Base-by-base conservation (phyloP, 2,329 filamentous ascomycete species). In the Westerdykella ornata region DNA sequence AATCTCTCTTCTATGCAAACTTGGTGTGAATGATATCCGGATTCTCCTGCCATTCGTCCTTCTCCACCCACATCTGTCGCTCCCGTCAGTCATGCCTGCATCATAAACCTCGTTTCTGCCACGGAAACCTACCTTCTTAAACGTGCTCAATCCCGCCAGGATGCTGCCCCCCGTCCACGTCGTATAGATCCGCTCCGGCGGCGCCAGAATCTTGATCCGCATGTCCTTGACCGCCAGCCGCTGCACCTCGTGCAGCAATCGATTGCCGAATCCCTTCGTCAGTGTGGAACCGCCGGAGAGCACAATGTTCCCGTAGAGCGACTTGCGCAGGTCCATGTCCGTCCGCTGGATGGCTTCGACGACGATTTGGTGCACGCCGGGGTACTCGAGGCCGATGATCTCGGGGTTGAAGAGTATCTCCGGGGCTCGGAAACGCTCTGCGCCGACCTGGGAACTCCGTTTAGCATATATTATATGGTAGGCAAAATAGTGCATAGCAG, bases 1-100 rank as follows among this genome's bases (percentile, higher is more conserved):
- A 7, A 26, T 11, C 22, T 47, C 67, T 76, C 48, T 34, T 46
- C 45, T 64, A 96, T 59, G 88, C 89, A 68, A 97, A 95, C 70
- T 95, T 97, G 62, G 88, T 92, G 70, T 97, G 90, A 63, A 98
- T 97, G 59, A 98, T 92, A 63, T 98, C 90, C 14, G 92, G 92
- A 65, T 98, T 95, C 76, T 98, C 92, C 67, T 98, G 92, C 92
- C 92, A 98, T 74, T 98, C 92, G 63, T 97, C 92, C 64, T 95
- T 90, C 70, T 88, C 95, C 61, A 98, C 92, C 88, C 92, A 97
- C 92, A 98, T 98, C 90, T 95, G 65, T 43, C 47, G 26, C 38
- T 43, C 39, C 46, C 53, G 57, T 65, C 53, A 66, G 61, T 51
- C 4, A 26, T 26, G 8, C 33, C 46, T 48, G 26, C 42, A 47